A percentile compares a stretch with the other conserved stretches of the same genome.
These are phyloP conservation scores for Lonicera japonica DNA, from an alignment of 129 eudicot species.

Conservation along the genomic window DNA sequence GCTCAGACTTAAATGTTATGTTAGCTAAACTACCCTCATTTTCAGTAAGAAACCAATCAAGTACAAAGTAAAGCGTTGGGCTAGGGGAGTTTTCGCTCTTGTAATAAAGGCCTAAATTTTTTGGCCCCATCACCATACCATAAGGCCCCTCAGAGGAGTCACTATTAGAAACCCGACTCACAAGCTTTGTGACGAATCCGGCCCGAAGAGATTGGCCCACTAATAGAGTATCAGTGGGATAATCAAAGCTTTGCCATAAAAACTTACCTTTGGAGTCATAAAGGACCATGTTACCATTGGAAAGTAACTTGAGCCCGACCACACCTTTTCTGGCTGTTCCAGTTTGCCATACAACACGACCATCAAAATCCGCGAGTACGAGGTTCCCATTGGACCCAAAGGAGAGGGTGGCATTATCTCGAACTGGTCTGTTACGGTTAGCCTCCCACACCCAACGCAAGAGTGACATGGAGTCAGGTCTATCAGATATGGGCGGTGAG, in stretches of 20 bases:
- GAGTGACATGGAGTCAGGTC: too few species aligned
- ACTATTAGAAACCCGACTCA: constrained; percentile 23
- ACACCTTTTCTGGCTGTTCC: constrained; percentile 46
- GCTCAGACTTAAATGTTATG: constrained; percentile 5
- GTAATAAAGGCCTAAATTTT: constrained; percentile 29
- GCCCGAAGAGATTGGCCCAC: constrained; percentile 30
- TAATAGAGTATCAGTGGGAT: constrained; percentile 42
- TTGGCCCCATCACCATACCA: constrained; percentile 30
- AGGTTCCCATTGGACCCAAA: constrained; percentile 39
- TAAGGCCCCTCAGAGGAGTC: constrained; percentile 25
- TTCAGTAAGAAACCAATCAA: constrained; percentile 22
- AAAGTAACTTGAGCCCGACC: constrained; percentile 16
- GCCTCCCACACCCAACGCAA: constrained; percentile 54
- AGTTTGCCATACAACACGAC: constrained; percentile 41
- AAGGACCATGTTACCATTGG: constrained; percentile 41
- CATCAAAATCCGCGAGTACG: constrained; percentile 32
- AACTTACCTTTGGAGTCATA: constrained; percentile 29
- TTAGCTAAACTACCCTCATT: constrained; percentile 20
- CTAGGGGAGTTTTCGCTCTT: constrained; percentile 23
- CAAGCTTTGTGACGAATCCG: constrained; percentile 21
- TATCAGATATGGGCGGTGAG: not conserved
- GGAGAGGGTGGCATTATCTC: constrained; percentile 35
- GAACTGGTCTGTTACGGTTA: constrained; percentile 35
- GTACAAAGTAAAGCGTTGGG: constrained; percentile 23
- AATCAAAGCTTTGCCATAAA: constrained; percentile 47